Evolutionary conservation across 1,284 basidiomycete genomes (phyloP).

Genomic region (Stygiomarasmius scandens): DNA sequence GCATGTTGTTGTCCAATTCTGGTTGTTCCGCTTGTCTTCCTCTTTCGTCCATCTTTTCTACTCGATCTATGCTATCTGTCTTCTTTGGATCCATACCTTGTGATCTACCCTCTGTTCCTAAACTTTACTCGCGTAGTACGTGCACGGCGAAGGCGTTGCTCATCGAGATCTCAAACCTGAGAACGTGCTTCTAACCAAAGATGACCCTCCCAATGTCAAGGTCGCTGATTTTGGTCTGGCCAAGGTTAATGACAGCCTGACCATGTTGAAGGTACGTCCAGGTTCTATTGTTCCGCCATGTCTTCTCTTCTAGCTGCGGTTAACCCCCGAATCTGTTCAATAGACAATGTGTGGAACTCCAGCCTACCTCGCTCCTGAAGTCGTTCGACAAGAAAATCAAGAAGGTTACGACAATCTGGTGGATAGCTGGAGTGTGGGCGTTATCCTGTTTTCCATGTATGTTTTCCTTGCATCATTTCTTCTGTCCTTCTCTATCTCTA

Average conservation of each 20-base stretch:
- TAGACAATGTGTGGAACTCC: constrained; percentile 89
- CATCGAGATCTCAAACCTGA: constrained; percentile 95
- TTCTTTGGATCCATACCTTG: too few relatives aligned
- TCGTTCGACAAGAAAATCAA: constrained; percentile 72
- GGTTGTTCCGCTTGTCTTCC: too few relatives aligned
- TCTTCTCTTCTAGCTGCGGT: too few relatives aligned
- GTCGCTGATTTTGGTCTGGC: constrained; percentile 94
- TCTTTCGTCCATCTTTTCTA: too few relatives aligned
- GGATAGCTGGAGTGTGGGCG: constrained; percentile 93
- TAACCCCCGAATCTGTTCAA: not conserved
- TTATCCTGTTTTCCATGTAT: constrained; percentile 87
- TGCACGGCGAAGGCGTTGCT: constrained; percentile 74
- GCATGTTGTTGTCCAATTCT: too few relatives aligned
- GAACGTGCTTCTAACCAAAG: constrained; percentile 76
- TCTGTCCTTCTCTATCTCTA: too few relatives aligned
- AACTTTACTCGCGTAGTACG: constrained; percentile 51
- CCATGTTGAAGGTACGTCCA: constrained; percentile 74
- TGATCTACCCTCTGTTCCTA: too few relatives aligned
- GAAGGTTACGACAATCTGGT: constrained; percentile 83
- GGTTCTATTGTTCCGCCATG: too few relatives aligned
- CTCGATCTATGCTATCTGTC: too few relatives aligned
- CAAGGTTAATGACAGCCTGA: constrained; percentile 79
- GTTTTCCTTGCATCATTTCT: constrained; percentile 27
- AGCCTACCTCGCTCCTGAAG: constrained; percentile 84
- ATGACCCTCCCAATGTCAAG: constrained; percentile 69